phyloP scores from a whole-genome alignment of 2,329 filamentous ascomycete species.

The Sordariomycetes sp. region DNA sequence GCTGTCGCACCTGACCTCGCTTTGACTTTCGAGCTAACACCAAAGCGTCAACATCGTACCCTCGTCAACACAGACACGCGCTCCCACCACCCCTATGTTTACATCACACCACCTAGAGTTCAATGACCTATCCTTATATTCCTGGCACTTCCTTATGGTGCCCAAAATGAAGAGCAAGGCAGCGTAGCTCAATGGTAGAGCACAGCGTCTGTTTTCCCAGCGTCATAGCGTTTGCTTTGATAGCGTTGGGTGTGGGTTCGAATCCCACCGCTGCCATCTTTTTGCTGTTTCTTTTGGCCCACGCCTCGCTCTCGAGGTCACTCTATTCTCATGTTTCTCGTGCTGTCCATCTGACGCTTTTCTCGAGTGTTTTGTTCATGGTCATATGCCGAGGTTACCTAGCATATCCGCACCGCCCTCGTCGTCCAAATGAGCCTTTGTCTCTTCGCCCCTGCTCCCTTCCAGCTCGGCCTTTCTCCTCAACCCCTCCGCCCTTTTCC shows the following conservation, averaged over 20 bases:
- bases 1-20: background rate
- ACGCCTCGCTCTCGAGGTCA: too few species aligned
- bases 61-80: too few species aligned
- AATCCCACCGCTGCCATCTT: background rate
- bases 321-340: too few species aligned
- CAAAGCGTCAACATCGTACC: too few species aligned
- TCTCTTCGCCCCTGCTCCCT: slow-evolving; percentile 9
- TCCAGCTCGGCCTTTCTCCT: slow-evolving; percentile 33
- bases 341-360: background rate
- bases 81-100: background rate
- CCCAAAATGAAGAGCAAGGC: background rate
- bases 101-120: background rate
- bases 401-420: slow-evolving; percentile 4
- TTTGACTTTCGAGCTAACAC: background rate
- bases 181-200: background rate
- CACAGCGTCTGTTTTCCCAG: background rate
- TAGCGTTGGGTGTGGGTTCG: background rate
- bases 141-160: background rate
- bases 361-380: background rate
- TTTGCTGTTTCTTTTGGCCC: background rate
- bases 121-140: background rate
- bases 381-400: background rate
- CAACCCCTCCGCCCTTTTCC: slow-evolving; percentile 49
- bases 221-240: background rate
- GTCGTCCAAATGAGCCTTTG: slow-evolving; percentile 6